Conservation (phyloP, 192 early-diverging fungal genomes). For the Linnemannia zychae region DNA sequence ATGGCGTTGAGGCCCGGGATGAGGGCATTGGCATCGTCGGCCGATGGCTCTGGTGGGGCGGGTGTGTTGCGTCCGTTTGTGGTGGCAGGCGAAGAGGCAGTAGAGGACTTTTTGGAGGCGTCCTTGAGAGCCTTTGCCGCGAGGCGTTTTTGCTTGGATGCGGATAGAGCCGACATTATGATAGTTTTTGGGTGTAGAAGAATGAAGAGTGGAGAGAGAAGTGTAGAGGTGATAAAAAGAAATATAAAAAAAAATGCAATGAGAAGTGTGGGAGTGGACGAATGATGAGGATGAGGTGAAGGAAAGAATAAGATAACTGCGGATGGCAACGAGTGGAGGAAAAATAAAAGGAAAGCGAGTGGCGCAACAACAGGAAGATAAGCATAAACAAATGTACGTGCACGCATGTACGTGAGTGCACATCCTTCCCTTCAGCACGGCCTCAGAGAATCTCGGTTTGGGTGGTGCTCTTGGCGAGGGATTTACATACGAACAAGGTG, state of each 20-base stretch:
- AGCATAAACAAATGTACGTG: too few relatives aligned
- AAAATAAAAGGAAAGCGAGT: neutral
- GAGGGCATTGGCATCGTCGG: conserved; percentile 23
- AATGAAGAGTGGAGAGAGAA: conserved; percentile 13
- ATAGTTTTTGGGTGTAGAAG: neutral
- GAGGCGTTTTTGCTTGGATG: conserved; percentile 85
- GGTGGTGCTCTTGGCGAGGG: too few relatives aligned
- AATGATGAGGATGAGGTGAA: neutral
- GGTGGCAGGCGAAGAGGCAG: conserved; percentile 52
- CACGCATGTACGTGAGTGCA: neutral
- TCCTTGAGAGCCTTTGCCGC: conserved; percentile 79
- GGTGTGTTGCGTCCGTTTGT: conserved; percentile 55
- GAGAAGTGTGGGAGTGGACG: neutral
- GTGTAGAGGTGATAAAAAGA: neutral
- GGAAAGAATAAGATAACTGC: conserved; percentile 4
- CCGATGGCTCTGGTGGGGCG: conserved; percentile 13
- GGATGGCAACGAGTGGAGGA: neutral
- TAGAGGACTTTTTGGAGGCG: conserved; percentile 56
- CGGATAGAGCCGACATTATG: conserved; percentile 62
- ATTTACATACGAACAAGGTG: too few relatives aligned
- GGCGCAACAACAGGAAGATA: too few relatives aligned
- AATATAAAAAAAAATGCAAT: neutral
- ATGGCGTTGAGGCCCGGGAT: conserved; percentile 48
- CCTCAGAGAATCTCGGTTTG: too few relatives aligned
- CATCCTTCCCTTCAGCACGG: too few relatives aligned